A percentile compares a stretch with the other conserved stretches of the same genome.
Evolutionary conservation across 345 rosid genomes (phyloP).

Genomic region (Euphorbia lathyris): DNA sequence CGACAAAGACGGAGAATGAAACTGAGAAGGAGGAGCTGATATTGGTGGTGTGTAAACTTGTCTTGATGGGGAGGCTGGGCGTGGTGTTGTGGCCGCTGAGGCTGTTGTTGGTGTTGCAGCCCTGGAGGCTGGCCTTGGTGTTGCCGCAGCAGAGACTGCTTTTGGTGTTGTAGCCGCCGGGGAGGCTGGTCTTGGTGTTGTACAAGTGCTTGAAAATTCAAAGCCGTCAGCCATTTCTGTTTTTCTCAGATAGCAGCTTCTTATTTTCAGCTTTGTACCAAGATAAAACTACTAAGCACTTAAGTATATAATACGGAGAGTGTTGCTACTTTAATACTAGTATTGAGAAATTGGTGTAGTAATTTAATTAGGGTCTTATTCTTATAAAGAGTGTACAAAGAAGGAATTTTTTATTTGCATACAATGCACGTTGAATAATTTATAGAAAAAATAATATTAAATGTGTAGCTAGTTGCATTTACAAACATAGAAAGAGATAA

Average conservation of each 20-base stretch:
- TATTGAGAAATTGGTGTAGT: too few species aligned
- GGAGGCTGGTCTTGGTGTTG: slow-evolving; percentile 22
- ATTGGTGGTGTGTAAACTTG: slow-evolving; percentile 39
- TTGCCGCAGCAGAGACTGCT: slow-evolving; percentile 1
- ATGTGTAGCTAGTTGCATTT: not conserved
- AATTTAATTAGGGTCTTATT: not conserved
- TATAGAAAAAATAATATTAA: not conserved
- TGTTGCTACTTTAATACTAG: not conserved
- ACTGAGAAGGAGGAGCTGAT: slow-evolving; percentile 67
- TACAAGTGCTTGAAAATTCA: slow-evolving; percentile 1
- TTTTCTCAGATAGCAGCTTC: not conserved
- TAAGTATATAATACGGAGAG: not conserved
- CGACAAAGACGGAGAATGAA: slow-evolving; percentile 65
- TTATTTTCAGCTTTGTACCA: not conserved
- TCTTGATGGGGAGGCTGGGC: slow-evolving; percentile 41
- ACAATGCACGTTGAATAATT: not conserved
- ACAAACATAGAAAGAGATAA: not conserved
- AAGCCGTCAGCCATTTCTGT: slow-evolving; percentile 10
- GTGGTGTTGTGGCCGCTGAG: slow-evolving; percentile 3
- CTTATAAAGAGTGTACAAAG: not conserved
- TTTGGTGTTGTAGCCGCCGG: slow-evolving; percentile 21
- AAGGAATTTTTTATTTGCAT: not conserved
- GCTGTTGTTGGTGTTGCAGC: slow-evolving; percentile 31
- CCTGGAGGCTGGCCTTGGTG: slow-evolving; percentile 40
- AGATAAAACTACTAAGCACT: not conserved